These are phyloP conservation scores for Trichoderma citrinoviride DNA, from an alignment of 2,329 filamentous ascomycete species.

Conservation along the genomic window DNA sequence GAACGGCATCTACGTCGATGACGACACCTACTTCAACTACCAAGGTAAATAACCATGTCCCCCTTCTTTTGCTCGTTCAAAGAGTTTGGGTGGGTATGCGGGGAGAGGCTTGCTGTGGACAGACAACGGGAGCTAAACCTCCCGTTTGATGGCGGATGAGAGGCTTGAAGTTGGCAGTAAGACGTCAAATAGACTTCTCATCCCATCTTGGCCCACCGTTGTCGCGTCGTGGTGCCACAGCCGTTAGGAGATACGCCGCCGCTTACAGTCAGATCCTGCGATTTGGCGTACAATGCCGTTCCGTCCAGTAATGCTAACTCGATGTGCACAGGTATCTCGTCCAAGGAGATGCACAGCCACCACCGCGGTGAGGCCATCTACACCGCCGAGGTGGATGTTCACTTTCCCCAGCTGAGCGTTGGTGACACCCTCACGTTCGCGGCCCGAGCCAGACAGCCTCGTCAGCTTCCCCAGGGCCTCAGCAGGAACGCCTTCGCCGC, in stretches of 20 bases:
- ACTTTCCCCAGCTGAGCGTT: constrained; percentile 74
- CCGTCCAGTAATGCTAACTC: background rate
- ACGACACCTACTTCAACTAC: constrained; percentile 75
- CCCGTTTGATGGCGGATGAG: background rate
- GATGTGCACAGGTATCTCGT: constrained; percentile 51
- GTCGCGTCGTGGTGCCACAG: background rate
- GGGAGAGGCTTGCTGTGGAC: too few species aligned
- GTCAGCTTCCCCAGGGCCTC: constrained; percentile 58
- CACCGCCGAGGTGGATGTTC: constrained; percentile 78
- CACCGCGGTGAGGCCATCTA: constrained; percentile 87
- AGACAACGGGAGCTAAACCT: too few species aligned
- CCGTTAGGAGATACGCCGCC: background rate
- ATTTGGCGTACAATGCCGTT: background rate
- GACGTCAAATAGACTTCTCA: background rate
- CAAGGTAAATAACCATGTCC: constrained; percentile 51
- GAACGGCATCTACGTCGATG: constrained; percentile 72
- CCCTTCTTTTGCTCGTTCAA: background rate
- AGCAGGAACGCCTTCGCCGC: constrained; percentile 53
- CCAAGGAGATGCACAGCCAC: constrained; percentile 71
- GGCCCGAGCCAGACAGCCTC: constrained; percentile 65
- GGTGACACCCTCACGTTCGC: constrained; percentile 79
- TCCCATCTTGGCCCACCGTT: background rate
- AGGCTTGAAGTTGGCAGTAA: background rate
- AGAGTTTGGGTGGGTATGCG: background rate
- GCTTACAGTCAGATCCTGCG: background rate